These are phyloP conservation scores for Lecanicillium sp. DNA, from an alignment of 2,329 filamentous ascomycete genomes.

Conservation along the genomic window DNA sequence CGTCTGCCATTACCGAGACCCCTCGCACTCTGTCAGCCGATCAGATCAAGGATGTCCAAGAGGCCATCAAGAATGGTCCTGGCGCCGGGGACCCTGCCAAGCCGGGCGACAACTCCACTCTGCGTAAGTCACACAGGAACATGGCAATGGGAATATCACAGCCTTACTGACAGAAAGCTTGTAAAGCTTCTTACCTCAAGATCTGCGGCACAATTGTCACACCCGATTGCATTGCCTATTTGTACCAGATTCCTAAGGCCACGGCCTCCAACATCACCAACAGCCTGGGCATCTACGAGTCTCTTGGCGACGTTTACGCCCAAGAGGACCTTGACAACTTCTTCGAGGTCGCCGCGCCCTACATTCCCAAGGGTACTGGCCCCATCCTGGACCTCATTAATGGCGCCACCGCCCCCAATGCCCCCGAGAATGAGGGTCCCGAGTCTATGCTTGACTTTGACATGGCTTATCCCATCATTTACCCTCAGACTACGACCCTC, in stretches of 20 bases:
- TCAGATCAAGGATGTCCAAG: slow-evolving; percentile 9
- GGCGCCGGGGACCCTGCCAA: background rate
- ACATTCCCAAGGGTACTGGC: slow-evolving; percentile 35
- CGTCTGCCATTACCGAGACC: slow-evolving; percentile 6
- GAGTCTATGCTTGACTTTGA: slow-evolving; percentile 51
- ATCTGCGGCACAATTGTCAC: slow-evolving; percentile 50
- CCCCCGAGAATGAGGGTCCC: slow-evolving; percentile 24
- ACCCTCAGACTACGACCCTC: slow-evolving; percentile 44
- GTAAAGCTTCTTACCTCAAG: background rate
- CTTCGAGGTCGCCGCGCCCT: slow-evolving; percentile 37
- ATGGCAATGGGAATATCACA: slow-evolving; percentile 8
- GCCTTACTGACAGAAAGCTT: background rate
- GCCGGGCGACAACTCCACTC: slow-evolving; percentile 1
- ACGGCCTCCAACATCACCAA: slow-evolving; percentile 33
- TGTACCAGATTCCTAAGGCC: slow-evolving; percentile 39
- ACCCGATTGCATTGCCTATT: slow-evolving; percentile 46
- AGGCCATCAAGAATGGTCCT: slow-evolving; percentile 9
- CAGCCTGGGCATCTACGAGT: slow-evolving; percentile 47
- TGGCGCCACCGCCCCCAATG: slow-evolving; percentile 38
- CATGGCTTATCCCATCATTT: slow-evolving; percentile 43
- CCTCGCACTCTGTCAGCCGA: slow-evolving; percentile 19
- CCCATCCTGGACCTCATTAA: slow-evolving; percentile 42
- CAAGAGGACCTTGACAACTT: slow-evolving; percentile 43
- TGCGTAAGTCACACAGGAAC: background rate
- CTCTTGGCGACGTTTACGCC: slow-evolving; percentile 44